A percentile compares a stretch with the other conserved stretches of the same genome.
These are phyloP conservation scores for Ogataea kodamae DNA, from an alignment of 805 yeast species.

Conservation along the genomic window DNA sequence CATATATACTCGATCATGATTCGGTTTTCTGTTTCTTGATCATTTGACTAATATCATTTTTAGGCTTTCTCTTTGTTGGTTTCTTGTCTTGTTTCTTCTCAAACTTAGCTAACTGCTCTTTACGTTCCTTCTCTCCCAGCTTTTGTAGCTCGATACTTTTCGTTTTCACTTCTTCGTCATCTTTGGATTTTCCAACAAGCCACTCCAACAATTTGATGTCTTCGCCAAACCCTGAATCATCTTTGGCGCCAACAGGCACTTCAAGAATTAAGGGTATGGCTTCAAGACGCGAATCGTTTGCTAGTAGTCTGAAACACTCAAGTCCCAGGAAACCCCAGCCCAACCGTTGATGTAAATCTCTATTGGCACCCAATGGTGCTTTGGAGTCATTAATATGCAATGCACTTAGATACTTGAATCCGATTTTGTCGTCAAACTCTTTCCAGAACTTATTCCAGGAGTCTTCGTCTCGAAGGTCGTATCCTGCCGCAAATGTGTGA, in stretches of 20 bases:
- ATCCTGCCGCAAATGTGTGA: constrained; percentile 95
- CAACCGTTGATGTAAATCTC: constrained; percentile 86
- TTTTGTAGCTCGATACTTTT: constrained; percentile 49
- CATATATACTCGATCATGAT: constrained; percentile 1
- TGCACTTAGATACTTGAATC: constrained; percentile 70
- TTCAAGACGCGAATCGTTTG: constrained; percentile 60
- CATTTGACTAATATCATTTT: constrained; percentile 24
- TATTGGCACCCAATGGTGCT: constrained; percentile 84
- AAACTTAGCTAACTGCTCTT: constrained; percentile 61
- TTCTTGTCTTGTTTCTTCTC: constrained; percentile 60
- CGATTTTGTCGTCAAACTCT: constrained; percentile 69
- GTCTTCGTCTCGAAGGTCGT: constrained; percentile 66
- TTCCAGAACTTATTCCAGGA: constrained; percentile 67
- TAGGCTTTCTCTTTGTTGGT: constrained; percentile 29
- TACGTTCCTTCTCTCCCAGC: constrained; percentile 66
- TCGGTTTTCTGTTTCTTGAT: constrained; percentile 22
- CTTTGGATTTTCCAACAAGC: constrained; percentile 55
- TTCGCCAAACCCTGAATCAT: constrained; percentile 66
- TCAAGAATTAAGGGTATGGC: constrained; percentile 80
- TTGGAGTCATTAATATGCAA: constrained; percentile 93
- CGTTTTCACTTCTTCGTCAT: constrained; percentile 52
- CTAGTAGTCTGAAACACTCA: constrained; percentile 75
- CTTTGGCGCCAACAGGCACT: constrained; percentile 67
- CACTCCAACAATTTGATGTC: constrained; percentile 83
- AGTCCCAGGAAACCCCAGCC: constrained; percentile 89